A percentile compares a stretch with the other conserved stretches of the same genome.
phyloP scores from a whole-genome alignment of 257 asterid genomes.

The Thymus quinquecostatus region DNA sequence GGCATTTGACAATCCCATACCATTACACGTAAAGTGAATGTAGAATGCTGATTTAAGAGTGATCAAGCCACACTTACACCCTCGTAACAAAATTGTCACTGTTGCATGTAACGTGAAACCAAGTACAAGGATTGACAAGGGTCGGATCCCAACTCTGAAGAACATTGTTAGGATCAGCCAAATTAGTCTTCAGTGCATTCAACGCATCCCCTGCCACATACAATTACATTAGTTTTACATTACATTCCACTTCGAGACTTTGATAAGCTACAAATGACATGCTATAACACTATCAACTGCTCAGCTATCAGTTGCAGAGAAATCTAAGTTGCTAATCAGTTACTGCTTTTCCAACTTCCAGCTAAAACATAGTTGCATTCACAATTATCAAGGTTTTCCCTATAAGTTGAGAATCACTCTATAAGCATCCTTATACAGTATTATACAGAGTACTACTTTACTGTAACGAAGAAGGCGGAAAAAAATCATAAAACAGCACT shows the following conservation, averaged over 20 bases:
- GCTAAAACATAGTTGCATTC: conserved; percentile 8
- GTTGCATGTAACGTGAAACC: conserved; percentile 97
- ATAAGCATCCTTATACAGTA: no score
- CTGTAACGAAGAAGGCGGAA: not conserved
- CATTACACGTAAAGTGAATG: not conserved
- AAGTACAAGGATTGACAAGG: conserved; percentile 96
- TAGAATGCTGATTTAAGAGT: conserved; percentile 14
- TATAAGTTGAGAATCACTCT: not conserved
- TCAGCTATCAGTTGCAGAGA: not conserved
- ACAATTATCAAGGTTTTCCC: not conserved
- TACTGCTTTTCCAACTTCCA: not conserved
- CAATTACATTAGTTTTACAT: not conserved
- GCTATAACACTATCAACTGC: conserved; percentile 13
- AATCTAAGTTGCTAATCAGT: conserved; percentile 15
- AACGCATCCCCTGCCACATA: conserved; percentile 87
- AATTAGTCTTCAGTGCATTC: conserved; percentile 70
- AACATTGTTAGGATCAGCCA: conserved; percentile 88
- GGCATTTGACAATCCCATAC: conserved; percentile 14
- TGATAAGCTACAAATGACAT: conserved; percentile 14
- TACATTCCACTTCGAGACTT: not conserved
- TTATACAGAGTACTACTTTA: not conserved
- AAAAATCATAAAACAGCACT: not conserved
- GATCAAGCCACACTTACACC: conserved; percentile 63
- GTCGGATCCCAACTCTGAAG: conserved; percentile 98
- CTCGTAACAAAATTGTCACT: conserved; percentile 79